Conservation (phyloP, 179 eudicot species). For the Patellifolia procumbens region DNA sequence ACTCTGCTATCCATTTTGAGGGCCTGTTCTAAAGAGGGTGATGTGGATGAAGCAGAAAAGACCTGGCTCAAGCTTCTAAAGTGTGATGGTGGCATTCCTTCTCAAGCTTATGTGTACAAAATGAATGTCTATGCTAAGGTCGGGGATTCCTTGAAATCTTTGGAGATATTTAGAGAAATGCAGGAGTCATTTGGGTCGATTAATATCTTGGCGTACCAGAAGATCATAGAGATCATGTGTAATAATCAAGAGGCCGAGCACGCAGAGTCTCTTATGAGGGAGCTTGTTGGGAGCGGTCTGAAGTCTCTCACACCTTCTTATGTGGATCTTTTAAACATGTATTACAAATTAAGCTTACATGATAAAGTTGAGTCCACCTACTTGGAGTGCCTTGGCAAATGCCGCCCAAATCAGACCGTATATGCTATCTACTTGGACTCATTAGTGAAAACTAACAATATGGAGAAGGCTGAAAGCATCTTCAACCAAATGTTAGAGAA, state of each 20-base stretch:
- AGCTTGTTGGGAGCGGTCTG: slow-evolving; percentile 60
- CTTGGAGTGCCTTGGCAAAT: slow-evolving; percentile 52
- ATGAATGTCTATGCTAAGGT: slow-evolving; percentile 75
- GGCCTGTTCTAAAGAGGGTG: slow-evolving; percentile 81
- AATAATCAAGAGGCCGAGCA: slow-evolving; percentile 55
- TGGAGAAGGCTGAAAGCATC: slow-evolving; percentile 69
- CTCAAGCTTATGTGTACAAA: slow-evolving; percentile 75
- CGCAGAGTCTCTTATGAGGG: slow-evolving; percentile 75
- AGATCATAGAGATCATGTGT: slow-evolving; percentile 70
- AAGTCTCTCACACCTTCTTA: slow-evolving; percentile 72
- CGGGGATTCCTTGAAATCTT: slow-evolving; percentile 55
- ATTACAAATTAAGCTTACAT: slow-evolving; percentile 52
- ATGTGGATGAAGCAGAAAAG: slow-evolving; percentile 71
- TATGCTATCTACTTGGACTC: slow-evolving; percentile 77
- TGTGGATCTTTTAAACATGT: slow-evolving; percentile 63
- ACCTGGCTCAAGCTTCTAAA: slow-evolving; percentile 63
- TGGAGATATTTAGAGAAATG: slow-evolving; percentile 66
- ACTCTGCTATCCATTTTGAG: slow-evolving; percentile 75
- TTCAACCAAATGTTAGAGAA: slow-evolving; percentile 73
- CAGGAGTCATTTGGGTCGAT: slow-evolving; percentile 43
- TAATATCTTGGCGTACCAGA: slow-evolving; percentile 60
- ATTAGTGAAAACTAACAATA: slow-evolving; percentile 51
- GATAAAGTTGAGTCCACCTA: slow-evolving; percentile 71
- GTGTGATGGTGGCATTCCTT: slow-evolving; percentile 48
- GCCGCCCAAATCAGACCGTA: slow-evolving; percentile 59